These are phyloP conservation scores for Carpinus viminea DNA, from an alignment of 306 rosid genomes.

Conservation along the genomic window DNA sequence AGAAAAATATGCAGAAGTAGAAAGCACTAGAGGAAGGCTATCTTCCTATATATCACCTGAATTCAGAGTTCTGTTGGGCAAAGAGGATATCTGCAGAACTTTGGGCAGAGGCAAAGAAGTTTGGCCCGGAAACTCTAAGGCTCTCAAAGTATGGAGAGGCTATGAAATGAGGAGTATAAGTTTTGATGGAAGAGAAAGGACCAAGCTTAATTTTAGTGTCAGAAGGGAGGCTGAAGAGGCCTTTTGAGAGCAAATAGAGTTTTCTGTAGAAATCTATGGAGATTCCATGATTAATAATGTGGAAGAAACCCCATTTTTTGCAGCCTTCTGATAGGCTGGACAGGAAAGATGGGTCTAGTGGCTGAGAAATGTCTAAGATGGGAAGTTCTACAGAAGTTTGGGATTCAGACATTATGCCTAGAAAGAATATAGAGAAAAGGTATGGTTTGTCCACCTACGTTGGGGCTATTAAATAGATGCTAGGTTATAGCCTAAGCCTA, in stretches of 20 bases:
- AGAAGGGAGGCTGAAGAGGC: conserved; percentile 68
- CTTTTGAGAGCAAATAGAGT: conserved; percentile 50
- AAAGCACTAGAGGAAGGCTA: not conserved
- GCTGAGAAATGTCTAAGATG: conserved; percentile 75
- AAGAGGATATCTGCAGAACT: conserved; percentile 60
- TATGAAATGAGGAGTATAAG: conserved; percentile 90
- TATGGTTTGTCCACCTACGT: conserved; percentile 50
- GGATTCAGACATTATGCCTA: conserved; percentile 52
- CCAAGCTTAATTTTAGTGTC: conserved; percentile 85
- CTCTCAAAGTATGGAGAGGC: conserved; percentile 99
- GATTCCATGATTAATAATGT: conserved; percentile 87
- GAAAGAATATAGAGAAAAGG: conserved; percentile 46
- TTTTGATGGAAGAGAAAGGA: conserved; percentile 72
- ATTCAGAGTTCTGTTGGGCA: conserved; percentile 46
- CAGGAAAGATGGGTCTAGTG: conserved; percentile 55
- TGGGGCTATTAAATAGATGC: conserved; percentile 44
- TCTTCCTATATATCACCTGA: conserved; percentile 53
- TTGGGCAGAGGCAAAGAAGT: conserved; percentile 75
- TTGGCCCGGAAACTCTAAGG: conserved; percentile 78
- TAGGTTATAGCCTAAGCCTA: conserved; percentile 47
- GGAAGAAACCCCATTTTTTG: conserved; percentile 92
- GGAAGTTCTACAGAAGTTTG: conserved; percentile 67
- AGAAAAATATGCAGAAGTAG: conserved; percentile 1
- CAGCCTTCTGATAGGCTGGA: conserved; percentile 67
- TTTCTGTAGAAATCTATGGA: conserved; percentile 68